Conservation (phyloP, 1,139 yeast species). For the Komagataea norvegica region DNA sequence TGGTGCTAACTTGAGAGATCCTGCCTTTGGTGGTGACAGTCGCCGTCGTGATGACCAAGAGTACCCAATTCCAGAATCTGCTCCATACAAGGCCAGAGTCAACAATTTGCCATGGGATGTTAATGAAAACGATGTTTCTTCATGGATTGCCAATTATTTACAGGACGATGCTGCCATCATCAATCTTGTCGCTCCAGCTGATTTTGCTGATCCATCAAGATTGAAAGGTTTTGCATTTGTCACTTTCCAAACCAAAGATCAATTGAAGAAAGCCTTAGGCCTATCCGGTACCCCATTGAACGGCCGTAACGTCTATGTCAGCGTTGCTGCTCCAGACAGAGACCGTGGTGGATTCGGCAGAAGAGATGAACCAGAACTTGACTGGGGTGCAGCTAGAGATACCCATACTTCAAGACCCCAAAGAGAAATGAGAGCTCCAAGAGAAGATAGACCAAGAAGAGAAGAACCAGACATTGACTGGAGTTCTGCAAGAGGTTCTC, state of each 20-base stretch:
- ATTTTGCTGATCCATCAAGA: constrained; percentile 53
- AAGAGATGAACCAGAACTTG: constrained; percentile 42
- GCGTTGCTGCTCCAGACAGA: constrained; percentile 85
- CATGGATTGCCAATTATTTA: constrained; percentile 65
- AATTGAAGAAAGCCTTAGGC: constrained; percentile 65
- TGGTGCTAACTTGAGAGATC: constrained; percentile 33
- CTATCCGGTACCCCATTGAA: constrained; percentile 60
- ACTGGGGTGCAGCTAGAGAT: constrained; percentile 39
- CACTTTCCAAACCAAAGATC: constrained; percentile 62
- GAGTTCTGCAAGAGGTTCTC: constrained; percentile 32
- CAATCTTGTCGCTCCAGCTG: constrained; percentile 60
- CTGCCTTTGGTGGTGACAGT: constrained; percentile 32
- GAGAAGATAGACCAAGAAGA: constrained; percentile 30
- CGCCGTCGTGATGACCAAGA: constrained; percentile 50
- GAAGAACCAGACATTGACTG: constrained; percentile 48
- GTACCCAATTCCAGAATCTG: constrained; percentile 82
- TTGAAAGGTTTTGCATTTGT: constrained; percentile 86
- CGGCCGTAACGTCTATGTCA: constrained; percentile 76
- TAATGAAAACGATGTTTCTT: constrained; percentile 58
- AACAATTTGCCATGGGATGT: constrained; percentile 84
- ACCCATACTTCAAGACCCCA: constrained; percentile 39
- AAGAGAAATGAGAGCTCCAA: constrained; percentile 25
- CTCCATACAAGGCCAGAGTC: constrained; percentile 89
- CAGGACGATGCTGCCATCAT: constrained; percentile 53
- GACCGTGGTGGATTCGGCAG: constrained; percentile 32